Percentiles rank a stretch among this genome's conserved stretches.
phyloP scores from a whole-genome alignment of 306 rosid genomes.

The Ormosia semicastrata region DNA sequence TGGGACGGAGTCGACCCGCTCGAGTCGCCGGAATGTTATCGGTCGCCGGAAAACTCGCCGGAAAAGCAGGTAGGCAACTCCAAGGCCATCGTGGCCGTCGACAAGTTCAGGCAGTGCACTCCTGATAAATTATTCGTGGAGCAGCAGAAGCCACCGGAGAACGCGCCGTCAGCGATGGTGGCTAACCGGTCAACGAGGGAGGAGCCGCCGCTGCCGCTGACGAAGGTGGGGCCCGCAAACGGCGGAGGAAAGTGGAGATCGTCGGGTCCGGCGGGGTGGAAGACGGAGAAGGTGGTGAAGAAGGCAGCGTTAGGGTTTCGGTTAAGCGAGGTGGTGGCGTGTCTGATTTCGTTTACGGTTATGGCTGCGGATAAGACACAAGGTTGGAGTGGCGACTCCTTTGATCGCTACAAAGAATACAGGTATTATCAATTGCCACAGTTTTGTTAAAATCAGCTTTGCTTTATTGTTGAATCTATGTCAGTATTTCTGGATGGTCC shows the following conservation, averaged over 20 bases:
- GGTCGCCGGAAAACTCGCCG: constrained; percentile 52
- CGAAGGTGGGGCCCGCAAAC: constrained; percentile 44
- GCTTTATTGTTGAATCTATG: neutral
- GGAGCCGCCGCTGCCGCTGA: constrained; percentile 37
- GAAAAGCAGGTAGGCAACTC: constrained; percentile 47
- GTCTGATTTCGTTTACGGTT: constrained; percentile 83
- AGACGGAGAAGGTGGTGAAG: constrained; percentile 41
- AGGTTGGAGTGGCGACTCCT: constrained; percentile 98
- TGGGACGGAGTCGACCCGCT: constrained; percentile 52
- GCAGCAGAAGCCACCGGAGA: constrained; percentile 38
- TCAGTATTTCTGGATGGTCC: neutral
- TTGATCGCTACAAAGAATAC: constrained; percentile 91
- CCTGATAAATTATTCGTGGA: constrained; percentile 23
- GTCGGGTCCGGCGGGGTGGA: constrained; percentile 9
- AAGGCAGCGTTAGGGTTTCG: constrained; percentile 84
- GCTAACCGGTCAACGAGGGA: constrained; percentile 41
- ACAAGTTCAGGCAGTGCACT: constrained; percentile 35
- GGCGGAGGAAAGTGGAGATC: constrained; percentile 37
- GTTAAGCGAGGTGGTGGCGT: constrained; percentile 63
- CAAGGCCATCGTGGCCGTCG: constrained; percentile 49
- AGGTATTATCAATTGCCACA: constrained; percentile 41
- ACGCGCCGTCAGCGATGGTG: neutral
- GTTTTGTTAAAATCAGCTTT: neutral
- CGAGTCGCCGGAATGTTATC: constrained; percentile 50
- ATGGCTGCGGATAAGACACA: constrained; percentile 93